Evolutionary conservation across 2,329 filamentous ascomycete genomes (phyloP), one percentile per base, ranked within the genome.

Genomic region (Exophiala oligosperma): DNA sequence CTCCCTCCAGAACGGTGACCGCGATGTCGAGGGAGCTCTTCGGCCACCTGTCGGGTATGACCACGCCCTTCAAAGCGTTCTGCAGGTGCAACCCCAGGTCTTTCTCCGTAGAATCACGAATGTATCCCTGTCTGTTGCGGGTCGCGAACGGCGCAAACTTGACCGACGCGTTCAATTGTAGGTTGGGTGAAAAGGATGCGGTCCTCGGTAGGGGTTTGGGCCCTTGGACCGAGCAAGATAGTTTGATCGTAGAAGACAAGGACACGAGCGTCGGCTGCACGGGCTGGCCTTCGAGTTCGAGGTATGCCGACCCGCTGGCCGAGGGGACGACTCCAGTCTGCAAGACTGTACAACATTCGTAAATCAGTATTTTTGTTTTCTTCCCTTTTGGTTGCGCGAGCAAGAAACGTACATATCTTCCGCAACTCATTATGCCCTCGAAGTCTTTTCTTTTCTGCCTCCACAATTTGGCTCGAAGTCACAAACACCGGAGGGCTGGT

Each of bases 11-110:
- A 49, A 99, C 86, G 0, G 92, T 97, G 49, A 99, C 86, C 17
- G 96, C 88, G 41, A 99, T 87, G 71, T 99, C 94, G n/a, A 96
- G 87, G 46, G 91, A 92, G 72, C 91, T 96, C 79, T 99, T 99
- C n/a, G 94, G 94, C 91, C 93, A 99, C 57, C 93, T 82, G 71
- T 97, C 92, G 12, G 91, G 92, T 69, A 97, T 93, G 51, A 97
- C 86, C 6, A 91, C 90, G 1, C 93, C 93, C 35, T 92, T 84
- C 51, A 99, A 80, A 26, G 94, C 92, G 14, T 91, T 93, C 74
- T 97, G 92, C 2, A 99, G 79, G 72, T 97, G 93, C 9, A 92
- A 89, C 11, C 91, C 91, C 1, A 99, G 81, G 71, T 99, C 94
- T 51, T 92, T 84, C 76, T 99, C 94, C 61, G 83, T 88, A 14